Conservation (phyloP, 2,329 filamentous ascomycete genomes). For the Claviceps paspali region DNA sequence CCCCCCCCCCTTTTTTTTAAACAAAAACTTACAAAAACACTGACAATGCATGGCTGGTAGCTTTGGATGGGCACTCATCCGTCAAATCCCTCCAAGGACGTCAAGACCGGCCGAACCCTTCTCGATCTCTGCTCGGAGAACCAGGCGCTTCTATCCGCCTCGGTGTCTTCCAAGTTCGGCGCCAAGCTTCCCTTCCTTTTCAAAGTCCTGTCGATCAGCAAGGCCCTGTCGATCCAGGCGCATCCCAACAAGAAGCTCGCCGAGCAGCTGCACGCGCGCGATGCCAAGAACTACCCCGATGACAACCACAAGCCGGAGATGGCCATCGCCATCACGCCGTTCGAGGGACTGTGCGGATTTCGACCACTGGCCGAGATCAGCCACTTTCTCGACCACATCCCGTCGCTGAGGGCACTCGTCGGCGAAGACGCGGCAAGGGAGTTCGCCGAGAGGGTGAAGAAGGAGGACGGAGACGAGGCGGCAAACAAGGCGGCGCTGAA, state of each 20-base stretch:
- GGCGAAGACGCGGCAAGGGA: constrained; percentile 45
- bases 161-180: constrained; percentile 60
- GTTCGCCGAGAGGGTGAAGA: constrained; percentile 35
- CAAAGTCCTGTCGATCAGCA: constrained; percentile 93
- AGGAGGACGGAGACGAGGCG: constrained; percentile 18
- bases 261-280: constrained; percentile 69
- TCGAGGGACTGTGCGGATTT: constrained; percentile 93
- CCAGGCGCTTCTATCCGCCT: constrained; percentile 59
- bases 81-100: constrained; percentile 83
- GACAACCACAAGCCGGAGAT: constrained; percentile 99
- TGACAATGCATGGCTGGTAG: no score
- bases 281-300: constrained; percentile 92
- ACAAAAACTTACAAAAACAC: no score
- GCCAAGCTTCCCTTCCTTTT: constrained; percentile 87
- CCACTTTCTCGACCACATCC: constrained; percentile 54
- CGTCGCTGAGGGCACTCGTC: constrained; percentile 48
- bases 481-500: constrained; percentile 68
- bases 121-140: constrained; percentile 83
- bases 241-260: constrained; percentile 89
- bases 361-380: constrained; percentile 73
- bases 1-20: no score
- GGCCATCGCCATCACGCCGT: constrained; percentile 93
- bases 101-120: constrained; percentile 68
- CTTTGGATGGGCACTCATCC: constrained; percentile 99
- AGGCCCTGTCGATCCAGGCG: constrained; percentile 92